Conservation (phyloP, 139 green algal genomes). For the Coelastrella sp. region DNA sequence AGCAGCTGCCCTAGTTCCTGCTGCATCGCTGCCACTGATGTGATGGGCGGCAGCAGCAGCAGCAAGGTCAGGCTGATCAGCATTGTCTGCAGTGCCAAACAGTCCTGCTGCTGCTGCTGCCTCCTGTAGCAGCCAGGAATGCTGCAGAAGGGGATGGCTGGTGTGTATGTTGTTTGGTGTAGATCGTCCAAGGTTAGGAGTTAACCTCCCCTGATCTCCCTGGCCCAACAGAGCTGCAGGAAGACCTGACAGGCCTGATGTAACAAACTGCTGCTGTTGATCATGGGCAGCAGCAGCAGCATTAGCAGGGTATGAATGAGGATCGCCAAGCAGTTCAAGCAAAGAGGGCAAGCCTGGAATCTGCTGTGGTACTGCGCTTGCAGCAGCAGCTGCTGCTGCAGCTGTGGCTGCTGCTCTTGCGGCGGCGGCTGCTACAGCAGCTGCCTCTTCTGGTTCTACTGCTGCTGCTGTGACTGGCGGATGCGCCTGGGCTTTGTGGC, state of each 20-base stretch:
- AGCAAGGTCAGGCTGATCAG: neutral
- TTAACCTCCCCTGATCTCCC: neutral
- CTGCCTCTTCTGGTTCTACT: constrained; percentile 1
- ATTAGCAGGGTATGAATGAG: neutral
- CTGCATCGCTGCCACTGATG: neutral
- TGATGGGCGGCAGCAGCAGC: neutral
- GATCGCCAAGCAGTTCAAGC: neutral
- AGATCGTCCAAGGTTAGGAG: neutral
- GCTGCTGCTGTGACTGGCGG: neutral
- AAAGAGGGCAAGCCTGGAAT: neutral
- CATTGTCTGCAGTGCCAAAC: neutral
- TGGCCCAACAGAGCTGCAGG: neutral
- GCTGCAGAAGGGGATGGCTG: constrained; percentile 5
- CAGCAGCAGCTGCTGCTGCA: constrained; percentile 14
- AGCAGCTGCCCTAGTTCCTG: neutral
- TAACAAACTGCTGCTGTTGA: neutral
- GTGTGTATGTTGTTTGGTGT: neutral
- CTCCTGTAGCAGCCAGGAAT: constrained; percentile 23
- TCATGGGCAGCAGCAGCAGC: constrained; percentile 7
- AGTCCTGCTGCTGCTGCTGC: constrained; percentile 14
- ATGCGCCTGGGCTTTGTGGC: constrained; percentile 18
- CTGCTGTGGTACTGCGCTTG: neutral
- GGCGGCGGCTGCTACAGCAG: constrained; percentile 6
- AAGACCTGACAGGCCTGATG: neutral
- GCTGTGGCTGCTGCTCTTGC: neutral